A percentile compares a stretch with the other conserved stretches of the same genome.
Conservation (phyloP, 768 basidiomycete genomes). For the Holtermannia corniformis region DNA sequence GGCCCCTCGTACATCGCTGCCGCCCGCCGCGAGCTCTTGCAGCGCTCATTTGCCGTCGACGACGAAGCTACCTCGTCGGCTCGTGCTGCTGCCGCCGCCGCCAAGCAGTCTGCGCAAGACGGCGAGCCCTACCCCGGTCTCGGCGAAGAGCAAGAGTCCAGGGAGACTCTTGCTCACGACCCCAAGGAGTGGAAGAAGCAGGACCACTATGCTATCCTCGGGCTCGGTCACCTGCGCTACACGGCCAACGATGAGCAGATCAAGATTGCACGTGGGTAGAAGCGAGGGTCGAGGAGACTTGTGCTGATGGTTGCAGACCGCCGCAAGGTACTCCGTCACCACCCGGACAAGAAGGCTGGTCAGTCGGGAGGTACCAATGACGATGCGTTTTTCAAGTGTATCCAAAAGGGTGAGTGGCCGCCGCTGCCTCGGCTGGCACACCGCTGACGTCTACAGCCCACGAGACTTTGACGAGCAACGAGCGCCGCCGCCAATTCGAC, state of each 20-base stretch:
- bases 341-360: constrained; percentile 90
- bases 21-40: constrained; percentile 62
- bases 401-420: constrained; percentile 58
- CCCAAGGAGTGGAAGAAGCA: constrained; percentile 99
- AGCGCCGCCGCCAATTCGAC: constrained; percentile 89
- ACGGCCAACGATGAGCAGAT: constrained; percentile 83
- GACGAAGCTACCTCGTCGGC: constrained; percentile 59
- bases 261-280: constrained; percentile 78
- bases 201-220: constrained; percentile 95
- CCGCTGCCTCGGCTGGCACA: neutral
- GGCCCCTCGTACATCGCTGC: constrained; percentile 81
- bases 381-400: constrained; percentile 99
- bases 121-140: constrained; percentile 81
- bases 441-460: constrained; percentile 49
- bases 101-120: constrained; percentile 46
- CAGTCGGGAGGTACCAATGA: constrained; percentile 77
- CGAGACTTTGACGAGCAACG: constrained; percentile 77
- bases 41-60: constrained; percentile 71
- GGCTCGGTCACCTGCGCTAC: constrained; percentile 80
- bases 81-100: constrained; percentile 47
- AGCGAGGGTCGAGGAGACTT: neutral
- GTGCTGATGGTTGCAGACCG: constrained; percentile 54
- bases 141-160: constrained; percentile 76
- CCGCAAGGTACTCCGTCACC: constrained; percentile 97
- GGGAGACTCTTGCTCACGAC: constrained; percentile 63